Evolutionary conservation across 2,329 filamentous ascomycete genomes (phyloP), one percentile per base, ranked within the genome.

Genomic region (Teratosphaeriaceae sp.): DNA sequence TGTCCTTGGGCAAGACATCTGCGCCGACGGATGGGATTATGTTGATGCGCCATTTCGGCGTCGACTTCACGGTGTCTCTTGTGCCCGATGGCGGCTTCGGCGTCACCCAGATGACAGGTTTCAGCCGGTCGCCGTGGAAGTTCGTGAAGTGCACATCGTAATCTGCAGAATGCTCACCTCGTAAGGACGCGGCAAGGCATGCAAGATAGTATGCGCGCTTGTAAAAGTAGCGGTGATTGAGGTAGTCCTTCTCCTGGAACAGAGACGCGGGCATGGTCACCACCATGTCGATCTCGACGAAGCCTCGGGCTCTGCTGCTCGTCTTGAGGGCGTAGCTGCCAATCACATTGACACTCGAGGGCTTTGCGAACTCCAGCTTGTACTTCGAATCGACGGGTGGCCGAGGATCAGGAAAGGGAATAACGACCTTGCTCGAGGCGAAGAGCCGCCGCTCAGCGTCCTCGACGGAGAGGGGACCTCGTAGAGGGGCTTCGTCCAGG

Each of bases 211-310:
- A 97, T 11, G 92, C 85, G 50, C 89, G 75, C 58, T 95, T 94
- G 68, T 96, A 89, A 60, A 96, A 95, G 67, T 94, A 97, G 48
- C 92, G 80, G 70, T 92, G 76, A 63, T 95, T 88, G 38, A 89
- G 74, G 62, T 90, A 96, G 65, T 98, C 92, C 66, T 97, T 97
- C 34, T 94, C 86, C 59, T 95, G 88, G 57, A 97, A 89, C 11
- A 95, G 67, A 1, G 76, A 57, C 15, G 55, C 65, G 4, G 92
- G 90, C 80, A 98, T 94, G 37, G 85, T 84, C 13, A 94, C 79
- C 5, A 90, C 80, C 75, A 97, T 78, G 64, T 97, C 90, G 46
- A 96, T 73, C 13, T 76, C 72, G 20, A 82, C 67, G 20, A 62
- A 64, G 9, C 52, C 47, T 15, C 43, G 47, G 40, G 9, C 74